A percentile compares a stretch with the other conserved stretches of the same genome.
These are phyloP conservation scores for Diplogelasinospora grovesii DNA, from an alignment of 495 filamentous ascomycete species.

Conservation along the genomic window DNA sequence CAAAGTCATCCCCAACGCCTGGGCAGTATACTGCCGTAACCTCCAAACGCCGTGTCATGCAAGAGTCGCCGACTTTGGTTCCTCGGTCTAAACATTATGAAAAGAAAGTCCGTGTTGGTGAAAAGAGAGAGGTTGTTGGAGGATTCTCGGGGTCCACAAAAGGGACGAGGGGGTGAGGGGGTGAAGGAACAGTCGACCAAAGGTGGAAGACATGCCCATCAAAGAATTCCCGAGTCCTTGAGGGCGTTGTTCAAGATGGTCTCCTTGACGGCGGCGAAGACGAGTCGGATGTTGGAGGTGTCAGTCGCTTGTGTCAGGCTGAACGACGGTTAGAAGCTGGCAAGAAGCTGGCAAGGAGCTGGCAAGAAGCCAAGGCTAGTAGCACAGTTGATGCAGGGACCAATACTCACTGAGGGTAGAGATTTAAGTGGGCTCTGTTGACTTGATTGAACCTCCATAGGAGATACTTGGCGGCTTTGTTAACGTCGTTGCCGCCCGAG, in stretches of 20 bases:
- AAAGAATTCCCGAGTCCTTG: conserved; percentile 96
- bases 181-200: neutral
- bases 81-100: conserved; percentile 17
- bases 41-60: conserved; percentile 25
- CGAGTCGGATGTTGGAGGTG: conserved; percentile 93
- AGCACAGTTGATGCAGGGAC: too few species aligned
- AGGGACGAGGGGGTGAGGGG: neutral
- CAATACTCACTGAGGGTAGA: conserved; percentile 90
- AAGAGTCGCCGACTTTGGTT: conserved; percentile 8
- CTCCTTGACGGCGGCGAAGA: conserved; percentile 97
- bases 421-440: conserved; percentile 89
- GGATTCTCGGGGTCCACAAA: neutral
- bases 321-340: conserved; percentile 32
- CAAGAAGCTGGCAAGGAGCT: conserved; percentile 3
- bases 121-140: neutral
- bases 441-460: conserved; percentile 99
- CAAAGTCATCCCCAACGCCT: conserved; percentile 14
- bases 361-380: neutral
- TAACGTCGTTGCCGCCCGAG: conserved; percentile 93
- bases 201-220: conserved; percentile 20
- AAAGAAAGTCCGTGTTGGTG: conserved; percentile 10
- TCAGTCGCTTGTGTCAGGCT: conserved; percentile 98
- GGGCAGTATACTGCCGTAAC: conserved; percentile 8
- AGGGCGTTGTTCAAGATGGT: conserved; percentile 97
- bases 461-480: conserved; percentile 94